phyloP scores from a whole-genome alignment of 441 rosid species.

The Gossypium lobatum region DNA sequence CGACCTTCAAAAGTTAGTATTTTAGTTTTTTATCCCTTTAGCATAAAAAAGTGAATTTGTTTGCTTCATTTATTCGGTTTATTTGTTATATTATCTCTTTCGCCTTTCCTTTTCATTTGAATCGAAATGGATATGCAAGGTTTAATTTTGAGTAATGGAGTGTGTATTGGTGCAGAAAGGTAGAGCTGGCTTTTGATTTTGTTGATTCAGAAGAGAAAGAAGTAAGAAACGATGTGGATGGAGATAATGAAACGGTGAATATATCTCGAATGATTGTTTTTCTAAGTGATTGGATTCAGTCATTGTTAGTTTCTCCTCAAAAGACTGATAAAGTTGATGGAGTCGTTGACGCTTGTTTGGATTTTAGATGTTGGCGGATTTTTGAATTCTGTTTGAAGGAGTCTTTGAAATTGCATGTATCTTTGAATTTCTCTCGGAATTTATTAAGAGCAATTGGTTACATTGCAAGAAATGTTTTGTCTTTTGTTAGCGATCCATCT shows the following conservation, averaged over 20 bases:
- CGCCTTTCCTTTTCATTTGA: neutral
- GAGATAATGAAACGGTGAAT: slow-evolving; percentile 55
- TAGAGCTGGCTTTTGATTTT: slow-evolving; percentile 52
- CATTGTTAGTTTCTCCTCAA: slow-evolving; percentile 44
- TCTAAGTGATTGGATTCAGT: slow-evolving; percentile 76
- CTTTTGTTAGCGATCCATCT: slow-evolving; percentile 26
- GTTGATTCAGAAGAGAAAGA: slow-evolving; percentile 34
- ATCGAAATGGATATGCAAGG: neutral
- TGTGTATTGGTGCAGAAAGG: slow-evolving; percentile 56
- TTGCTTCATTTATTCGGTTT: neutral
- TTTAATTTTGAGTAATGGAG: slow-evolving; percentile 5
- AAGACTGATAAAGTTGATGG: slow-evolving; percentile 34
- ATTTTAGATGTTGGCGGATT: slow-evolving; percentile 76
- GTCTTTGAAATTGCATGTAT: slow-evolving; percentile 46
- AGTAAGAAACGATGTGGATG: slow-evolving; percentile 26
- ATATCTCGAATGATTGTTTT: slow-evolving; percentile 49
- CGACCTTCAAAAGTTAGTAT: slow-evolving; percentile 50
- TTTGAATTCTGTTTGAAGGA: slow-evolving; percentile 71
- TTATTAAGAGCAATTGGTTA: slow-evolving; percentile 50
- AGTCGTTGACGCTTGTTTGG: slow-evolving; percentile 40
- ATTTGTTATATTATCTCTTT: neutral
- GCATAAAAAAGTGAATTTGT: neutral
- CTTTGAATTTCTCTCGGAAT: slow-evolving; percentile 46
- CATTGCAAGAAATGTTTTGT: slow-evolving; percentile 36
- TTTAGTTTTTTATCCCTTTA: neutral